phyloP scores from a whole-genome alignment of 306 rosid genomes.

The Vigna mungo region DNA sequence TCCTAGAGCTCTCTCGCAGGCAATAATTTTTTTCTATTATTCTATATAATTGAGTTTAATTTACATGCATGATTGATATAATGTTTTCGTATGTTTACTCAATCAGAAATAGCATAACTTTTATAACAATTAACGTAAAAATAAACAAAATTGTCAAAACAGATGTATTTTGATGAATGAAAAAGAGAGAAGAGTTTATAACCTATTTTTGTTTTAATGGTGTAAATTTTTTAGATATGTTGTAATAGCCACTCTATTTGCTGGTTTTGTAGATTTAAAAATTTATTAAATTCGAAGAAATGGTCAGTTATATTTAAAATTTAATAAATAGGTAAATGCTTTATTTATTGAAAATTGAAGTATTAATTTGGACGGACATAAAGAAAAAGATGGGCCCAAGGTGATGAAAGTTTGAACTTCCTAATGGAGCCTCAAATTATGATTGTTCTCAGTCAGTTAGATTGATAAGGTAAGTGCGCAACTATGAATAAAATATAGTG shows the following conservation, averaged over 20 bases:
- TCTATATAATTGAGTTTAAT: not conserved
- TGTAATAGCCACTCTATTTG: no score
- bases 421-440: slow-evolving; percentile 20
- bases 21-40: not conserved
- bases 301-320: not conserved
- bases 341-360: not conserved
- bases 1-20: slow-evolving; percentile 77
- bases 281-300: not conserved
- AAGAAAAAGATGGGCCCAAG: slow-evolving; percentile 35
- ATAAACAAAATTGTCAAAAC: no score
- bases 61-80: not conserved
- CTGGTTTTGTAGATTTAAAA: no score
- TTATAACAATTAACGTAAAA: no score
- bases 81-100: no score
- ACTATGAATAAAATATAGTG: slow-evolving; percentile 31
- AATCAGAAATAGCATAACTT: no score
- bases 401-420: slow-evolving; percentile 36
- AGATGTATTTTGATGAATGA: no score
- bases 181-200: no score
- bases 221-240: no score
- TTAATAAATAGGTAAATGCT: no score
- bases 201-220: no score
- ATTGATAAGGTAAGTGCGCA: slow-evolving; percentile 29
- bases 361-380: not conserved
- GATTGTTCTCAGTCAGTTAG: not conserved